Percentiles rank a stretch among this genome's conserved stretches.
phyloP scores from a whole-genome alignment of 352 stramenopile genomes.

The Phytophthora citricola region DNA sequence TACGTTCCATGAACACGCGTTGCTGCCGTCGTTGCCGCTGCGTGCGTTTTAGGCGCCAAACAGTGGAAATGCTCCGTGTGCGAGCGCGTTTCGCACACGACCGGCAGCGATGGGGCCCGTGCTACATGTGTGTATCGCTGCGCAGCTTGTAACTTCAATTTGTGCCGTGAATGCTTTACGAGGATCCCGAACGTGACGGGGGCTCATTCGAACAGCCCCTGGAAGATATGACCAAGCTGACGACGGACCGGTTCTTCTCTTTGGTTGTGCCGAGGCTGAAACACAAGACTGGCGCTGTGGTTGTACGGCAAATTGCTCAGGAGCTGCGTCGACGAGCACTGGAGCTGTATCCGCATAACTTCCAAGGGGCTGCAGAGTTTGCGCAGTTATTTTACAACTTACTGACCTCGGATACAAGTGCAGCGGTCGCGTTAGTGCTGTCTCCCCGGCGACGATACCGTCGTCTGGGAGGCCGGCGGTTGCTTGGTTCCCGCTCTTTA shows the following conservation, averaged over 20 bases:
- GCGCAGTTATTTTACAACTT: constrained; percentile 57
- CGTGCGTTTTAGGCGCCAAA: constrained; percentile 39
- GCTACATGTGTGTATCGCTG: constrained; percentile 53
- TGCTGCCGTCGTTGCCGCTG: constrained; percentile 41
- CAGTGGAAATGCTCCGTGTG: constrained; percentile 55
- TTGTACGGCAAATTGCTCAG: constrained; percentile 50
- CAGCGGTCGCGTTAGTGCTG: constrained; percentile 45
- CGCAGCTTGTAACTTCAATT: constrained; percentile 58
- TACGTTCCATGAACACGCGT: constrained; percentile 47
- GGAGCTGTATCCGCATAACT: constrained; percentile 64
- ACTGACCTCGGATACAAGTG: constrained; percentile 35
- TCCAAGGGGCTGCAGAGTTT: constrained; percentile 44
- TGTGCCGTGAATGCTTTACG: constrained; percentile 70
- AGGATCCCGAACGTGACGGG: constrained; percentile 59
- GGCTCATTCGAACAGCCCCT: constrained; percentile 11
- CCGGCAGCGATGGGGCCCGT: constrained; percentile 17
- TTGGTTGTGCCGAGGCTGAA: constrained; percentile 41
- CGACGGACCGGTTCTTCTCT: constrained; percentile 45
- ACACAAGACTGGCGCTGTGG: constrained; percentile 7
- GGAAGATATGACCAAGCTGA: constrained; percentile 17
- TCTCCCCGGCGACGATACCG: constrained; percentile 29
- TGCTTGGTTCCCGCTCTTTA: constrained; percentile 55
- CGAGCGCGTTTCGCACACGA: constrained; percentile 34
- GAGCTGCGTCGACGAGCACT: constrained; percentile 56
- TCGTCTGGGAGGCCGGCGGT: constrained; percentile 23